Evolutionary conservation across 345 rosid genomes (phyloP).

Genomic region (Eucalyptus pauciflora): DNA sequence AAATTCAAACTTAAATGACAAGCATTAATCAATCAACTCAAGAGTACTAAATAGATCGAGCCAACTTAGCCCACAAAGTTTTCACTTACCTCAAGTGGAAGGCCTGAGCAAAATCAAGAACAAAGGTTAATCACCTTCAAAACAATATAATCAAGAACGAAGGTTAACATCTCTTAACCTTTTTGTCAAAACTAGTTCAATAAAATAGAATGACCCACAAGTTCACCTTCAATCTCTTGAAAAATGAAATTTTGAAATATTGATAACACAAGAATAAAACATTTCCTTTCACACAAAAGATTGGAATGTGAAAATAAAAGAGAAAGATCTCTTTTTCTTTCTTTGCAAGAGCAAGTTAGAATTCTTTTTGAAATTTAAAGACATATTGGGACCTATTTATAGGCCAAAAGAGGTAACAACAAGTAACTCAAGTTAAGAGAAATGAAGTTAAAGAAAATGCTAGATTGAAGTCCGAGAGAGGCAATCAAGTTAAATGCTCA

Average conservation of each 20-base stretch:
- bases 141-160: background rate
- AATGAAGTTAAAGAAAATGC: background rate
- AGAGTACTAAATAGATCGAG: too few species aligned
- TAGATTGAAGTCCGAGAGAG: rapidly evolving
- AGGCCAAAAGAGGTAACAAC: background rate
- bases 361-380: background rate
- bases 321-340: background rate
- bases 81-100: background rate
- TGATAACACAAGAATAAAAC: too few species aligned
- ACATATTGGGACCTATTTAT: background rate
- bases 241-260: background rate
- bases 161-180: background rate
- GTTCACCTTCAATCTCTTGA: background rate
- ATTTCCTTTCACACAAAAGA: too few species aligned
- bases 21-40: background rate
- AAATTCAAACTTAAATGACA: background rate
- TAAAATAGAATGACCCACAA: background rate
- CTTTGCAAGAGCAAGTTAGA: background rate
- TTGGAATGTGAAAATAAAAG: background rate
- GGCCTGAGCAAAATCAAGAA: background rate
- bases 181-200: background rate
- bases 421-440: background rate
- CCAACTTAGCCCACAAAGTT: rapidly evolving
- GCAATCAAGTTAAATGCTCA: rapidly evolving
- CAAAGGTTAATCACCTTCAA: rapidly evolving